Conservation (phyloP, 768 basidiomycete genomes). For the Rhizopogon vinicolor region DNA sequence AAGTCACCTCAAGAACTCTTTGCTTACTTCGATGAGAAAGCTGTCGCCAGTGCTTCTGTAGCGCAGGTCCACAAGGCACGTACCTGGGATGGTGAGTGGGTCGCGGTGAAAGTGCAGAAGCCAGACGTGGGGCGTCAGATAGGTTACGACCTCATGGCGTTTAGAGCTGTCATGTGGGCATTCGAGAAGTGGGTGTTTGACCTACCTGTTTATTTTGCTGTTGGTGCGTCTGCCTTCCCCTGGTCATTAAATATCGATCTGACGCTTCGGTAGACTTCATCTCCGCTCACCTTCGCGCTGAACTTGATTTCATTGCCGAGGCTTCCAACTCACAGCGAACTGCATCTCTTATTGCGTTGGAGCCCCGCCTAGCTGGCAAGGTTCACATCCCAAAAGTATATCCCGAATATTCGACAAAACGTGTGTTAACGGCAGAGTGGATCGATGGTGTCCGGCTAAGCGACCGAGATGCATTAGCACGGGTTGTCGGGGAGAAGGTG, state of each 20-base stretch:
- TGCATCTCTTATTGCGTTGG: conserved; percentile 59
- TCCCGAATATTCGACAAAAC: conserved; percentile 65
- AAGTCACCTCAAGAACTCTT: conserved; percentile 70
- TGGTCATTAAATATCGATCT: not conserved
- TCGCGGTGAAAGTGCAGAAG: conserved; percentile 94
- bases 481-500: conserved; percentile 48
- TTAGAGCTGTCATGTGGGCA: conserved; percentile 71
- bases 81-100: conserved; percentile 54
- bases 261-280: conserved; percentile 54
- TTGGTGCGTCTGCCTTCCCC: conserved; percentile 42
- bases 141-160: conserved; percentile 76
- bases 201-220: conserved; percentile 76
- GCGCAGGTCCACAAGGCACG: conserved; percentile 87
- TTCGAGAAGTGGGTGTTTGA: conserved; percentile 81
- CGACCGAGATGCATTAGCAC: conserved; percentile 52
- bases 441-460: conserved; percentile 73
- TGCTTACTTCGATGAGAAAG: conserved; percentile 67
- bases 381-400: conserved; percentile 81
- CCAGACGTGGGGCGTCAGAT: conserved; percentile 84
- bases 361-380: conserved; percentile 62
- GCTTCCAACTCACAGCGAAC: conserved; percentile 73
- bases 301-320: conserved; percentile 80
- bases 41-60: conserved; percentile 85
- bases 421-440: conserved; percentile 84
- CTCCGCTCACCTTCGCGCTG: conserved; percentile 74